phyloP scores from a whole-genome alignment of 805 yeast genomes.

The Ogataea philodendri region DNA sequence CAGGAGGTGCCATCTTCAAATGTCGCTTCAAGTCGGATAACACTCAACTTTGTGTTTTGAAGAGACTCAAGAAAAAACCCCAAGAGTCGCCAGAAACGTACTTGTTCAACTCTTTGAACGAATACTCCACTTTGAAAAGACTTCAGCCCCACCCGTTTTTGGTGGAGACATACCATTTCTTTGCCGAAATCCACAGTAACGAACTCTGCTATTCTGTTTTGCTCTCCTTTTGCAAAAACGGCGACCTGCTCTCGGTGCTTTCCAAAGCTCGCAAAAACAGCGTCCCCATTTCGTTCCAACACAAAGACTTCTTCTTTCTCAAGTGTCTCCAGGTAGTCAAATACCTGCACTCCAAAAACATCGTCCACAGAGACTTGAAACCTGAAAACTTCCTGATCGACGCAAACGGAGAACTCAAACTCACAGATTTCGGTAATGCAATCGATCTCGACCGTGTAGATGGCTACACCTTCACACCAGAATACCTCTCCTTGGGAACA shows the following conservation, averaged over 20 bases:
- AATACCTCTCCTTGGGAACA: constrained; percentile 44
- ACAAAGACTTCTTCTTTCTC: constrained; percentile 47
- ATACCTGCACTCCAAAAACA: constrained; percentile 40
- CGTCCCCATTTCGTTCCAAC: constrained; percentile 32
- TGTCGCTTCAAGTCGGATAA: constrained; percentile 13
- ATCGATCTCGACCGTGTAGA: constrained; percentile 32
- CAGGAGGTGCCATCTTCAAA: constrained; percentile 31
- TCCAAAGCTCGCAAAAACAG: constrained; percentile 38
- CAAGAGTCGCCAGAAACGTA: constrained; percentile 10
- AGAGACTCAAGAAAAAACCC: constrained; percentile 12
- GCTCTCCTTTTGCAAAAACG: constrained; percentile 42
- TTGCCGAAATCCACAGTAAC: constrained; percentile 7
- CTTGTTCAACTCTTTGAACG: constrained; percentile 27
- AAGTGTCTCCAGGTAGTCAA: constrained; percentile 52
- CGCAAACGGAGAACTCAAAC: constrained; percentile 41
- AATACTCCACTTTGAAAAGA: constrained; percentile 26
- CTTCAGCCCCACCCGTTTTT: constrained; percentile 8
- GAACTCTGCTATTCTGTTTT: constrained; percentile 34
- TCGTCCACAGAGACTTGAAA: constrained; percentile 52
- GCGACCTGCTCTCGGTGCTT: constrained; percentile 48
- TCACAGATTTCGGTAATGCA: constrained; percentile 53
- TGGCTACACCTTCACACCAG: constrained; percentile 20
- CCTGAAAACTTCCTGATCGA: constrained; percentile 54
- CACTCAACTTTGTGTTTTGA: constrained; percentile 14
- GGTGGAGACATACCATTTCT: constrained; percentile 16